Conservation (phyloP, 2,329 filamentous ascomycete genomes). For the Colletotrichum spaethianum region DNA sequence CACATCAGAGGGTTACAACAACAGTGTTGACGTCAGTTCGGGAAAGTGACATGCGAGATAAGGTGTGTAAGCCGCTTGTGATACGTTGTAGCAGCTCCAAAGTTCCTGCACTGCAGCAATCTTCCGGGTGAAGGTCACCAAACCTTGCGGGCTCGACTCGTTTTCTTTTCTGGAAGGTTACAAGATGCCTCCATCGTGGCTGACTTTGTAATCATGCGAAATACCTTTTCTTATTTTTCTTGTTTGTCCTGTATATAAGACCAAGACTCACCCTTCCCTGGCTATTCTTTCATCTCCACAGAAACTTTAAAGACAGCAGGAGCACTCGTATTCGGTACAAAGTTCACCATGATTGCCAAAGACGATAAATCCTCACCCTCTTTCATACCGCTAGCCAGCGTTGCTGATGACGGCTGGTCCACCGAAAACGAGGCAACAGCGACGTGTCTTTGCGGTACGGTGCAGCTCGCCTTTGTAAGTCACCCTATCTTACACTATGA, state of each 20-base stretch:
- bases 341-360: conserved; percentile 7
- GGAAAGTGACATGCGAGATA: neutral
- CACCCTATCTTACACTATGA: neutral
- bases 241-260: neutral
- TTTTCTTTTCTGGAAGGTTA: neutral
- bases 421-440: conserved; percentile 65
- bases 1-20: neutral
- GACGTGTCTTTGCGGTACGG: conserved; percentile 71
- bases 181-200: no score
- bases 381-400: conserved; percentile 44
- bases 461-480: conserved; percentile 68
- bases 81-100: no score
- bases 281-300: neutral
- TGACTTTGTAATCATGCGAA: neutral
- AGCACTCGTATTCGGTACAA: rapidly evolving
- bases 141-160: neutral
- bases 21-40: neutral
- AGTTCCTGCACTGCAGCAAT: neutral
- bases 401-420: conserved; percentile 59
- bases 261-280: neutral
- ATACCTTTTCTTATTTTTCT: rapidly evolving
- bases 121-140: neutral
- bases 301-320: neutral
- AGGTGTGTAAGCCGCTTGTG: neutral
- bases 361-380: conserved; percentile 49